Conservation (phyloP, 1,139 yeast genomes). For the Candida anutae region DNA sequence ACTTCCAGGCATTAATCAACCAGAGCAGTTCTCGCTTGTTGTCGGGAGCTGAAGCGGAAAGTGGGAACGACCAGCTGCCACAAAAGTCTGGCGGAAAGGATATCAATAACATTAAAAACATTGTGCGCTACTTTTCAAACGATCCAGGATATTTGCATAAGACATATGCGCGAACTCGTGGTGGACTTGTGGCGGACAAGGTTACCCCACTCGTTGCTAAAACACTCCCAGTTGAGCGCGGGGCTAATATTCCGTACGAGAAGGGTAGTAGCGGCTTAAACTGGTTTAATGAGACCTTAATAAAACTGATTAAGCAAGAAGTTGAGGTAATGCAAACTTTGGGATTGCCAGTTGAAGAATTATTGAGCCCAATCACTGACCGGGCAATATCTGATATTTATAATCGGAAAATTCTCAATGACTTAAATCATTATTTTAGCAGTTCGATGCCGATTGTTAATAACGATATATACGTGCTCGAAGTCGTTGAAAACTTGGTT, state of each 20-base stretch:
- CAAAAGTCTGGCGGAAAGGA: constrained; percentile 4
- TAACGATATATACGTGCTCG: constrained; percentile 35
- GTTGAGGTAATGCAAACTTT: constrained; percentile 22
- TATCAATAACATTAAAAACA: constrained; percentile 18
- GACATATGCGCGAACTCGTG: constrained; percentile 38
- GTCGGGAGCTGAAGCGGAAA: constrained; percentile 2
- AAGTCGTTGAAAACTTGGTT: constrained; percentile 30
- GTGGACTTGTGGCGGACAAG: constrained; percentile 37
- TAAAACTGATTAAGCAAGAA: constrained; percentile 44
- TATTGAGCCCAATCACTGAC: constrained; percentile 17
- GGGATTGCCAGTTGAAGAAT: constrained; percentile 8
- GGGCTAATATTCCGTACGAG: constrained; percentile 43
- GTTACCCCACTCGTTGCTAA: constrained; percentile 22
- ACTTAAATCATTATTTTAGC: constrained; percentile 8
- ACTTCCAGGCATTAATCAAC: constrained; percentile 18
- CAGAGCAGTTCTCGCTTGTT: constrained; percentile 6
- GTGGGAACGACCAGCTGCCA: background rate
- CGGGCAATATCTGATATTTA: constrained; percentile 17
- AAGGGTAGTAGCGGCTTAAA: constrained; percentile 56
- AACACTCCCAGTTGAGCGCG: constrained; percentile 33
- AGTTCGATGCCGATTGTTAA: constrained; percentile 8
- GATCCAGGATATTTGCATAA: constrained; percentile 29
- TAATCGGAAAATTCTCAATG: constrained; percentile 7
- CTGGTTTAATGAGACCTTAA: constrained; percentile 46
- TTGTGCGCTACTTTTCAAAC: constrained; percentile 39